Evolutionary conservation across 345 rosid species (phyloP), one percentile per base, ranked within the genome.

Genomic region (Litchi chinensis): DNA sequence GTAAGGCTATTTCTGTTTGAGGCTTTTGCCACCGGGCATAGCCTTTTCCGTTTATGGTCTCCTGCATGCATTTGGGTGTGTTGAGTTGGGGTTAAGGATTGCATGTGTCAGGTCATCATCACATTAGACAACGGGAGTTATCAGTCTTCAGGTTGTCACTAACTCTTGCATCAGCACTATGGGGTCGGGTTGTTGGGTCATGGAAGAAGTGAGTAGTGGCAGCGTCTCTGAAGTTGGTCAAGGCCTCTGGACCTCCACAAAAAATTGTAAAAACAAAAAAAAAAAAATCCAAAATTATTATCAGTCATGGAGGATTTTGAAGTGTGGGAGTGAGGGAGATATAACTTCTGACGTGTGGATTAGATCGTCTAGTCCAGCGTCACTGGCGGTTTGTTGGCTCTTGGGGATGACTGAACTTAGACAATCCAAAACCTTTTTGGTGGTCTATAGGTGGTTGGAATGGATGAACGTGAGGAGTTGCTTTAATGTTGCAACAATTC

Each of bases 1-100:
- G 81, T 75, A 92, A 93, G 75, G 91, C 93, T 73, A 90, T 90
- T 64, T 90, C 93, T 78, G 92, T 89, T 81, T 91, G 90, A 91
- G 85, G 85, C 62, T 74, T 75, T 83, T 83, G 65, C 72, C 62
- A 3, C 73, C 74, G 48, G 75, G 84, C 83, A 74, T 76, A 70
- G 57, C 82, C 70, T 72, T 77, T 82, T 82, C 44, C 73, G 73
- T 79, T 76, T 79, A 65, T 74, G 81, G 79, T 84, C 78, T 46
- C 87, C 79, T 85, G 82, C 89, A 86, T 88, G 88, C 91, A 86
- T 86, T 82, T 77, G 84, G 79, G 85, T 81, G 79, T 83, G 83
- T 86, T 77, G 87, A 86, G 85, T 79, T 72, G 72, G 76, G 84
- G 89, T 83, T 82, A 69, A 41, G 83, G 79, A 65, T 86, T 82